phyloP scores from a whole-genome alignment of 305 asterid genomes.

The Plantago lanceolata region DNA sequence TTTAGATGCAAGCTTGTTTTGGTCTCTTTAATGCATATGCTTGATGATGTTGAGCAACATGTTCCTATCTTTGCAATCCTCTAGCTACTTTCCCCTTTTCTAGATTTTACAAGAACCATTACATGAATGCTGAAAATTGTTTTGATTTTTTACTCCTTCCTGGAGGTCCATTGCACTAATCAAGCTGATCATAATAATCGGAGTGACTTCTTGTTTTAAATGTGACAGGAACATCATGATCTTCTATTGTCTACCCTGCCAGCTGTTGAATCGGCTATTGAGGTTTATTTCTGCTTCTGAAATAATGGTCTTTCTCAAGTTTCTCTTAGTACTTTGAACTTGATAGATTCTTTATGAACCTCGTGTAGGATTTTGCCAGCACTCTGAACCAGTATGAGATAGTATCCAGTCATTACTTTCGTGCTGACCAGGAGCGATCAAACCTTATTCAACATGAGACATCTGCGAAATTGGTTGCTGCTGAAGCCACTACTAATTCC shows the following conservation, averaged over 20 bases:
- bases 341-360: slow-evolving; percentile 29
- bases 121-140: slow-evolving; percentile 20
- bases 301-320: slow-evolving; percentile 23
- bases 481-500: slow-evolving; percentile 71
- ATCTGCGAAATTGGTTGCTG: slow-evolving; percentile 69
- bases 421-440: slow-evolving; percentile 78
- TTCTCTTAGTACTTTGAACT: slow-evolving; percentile 20
- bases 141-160: slow-evolving; percentile 15
- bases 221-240: slow-evolving; percentile 92
- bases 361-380: slow-evolving; percentile 62
- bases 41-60: slow-evolving; percentile 18
- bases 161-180: slow-evolving; percentile 14
- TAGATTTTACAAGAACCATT: slow-evolving; percentile 11
- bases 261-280: slow-evolving; percentile 76
- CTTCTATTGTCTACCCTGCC: slow-evolving; percentile 78
- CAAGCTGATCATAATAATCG: slow-evolving; percentile 10
- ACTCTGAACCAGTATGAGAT: slow-evolving; percentile 75
- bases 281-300: slow-evolving; percentile 56
- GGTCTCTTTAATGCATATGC: slow-evolving; percentile 17
- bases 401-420: slow-evolving; percentile 67
- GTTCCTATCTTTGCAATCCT: slow-evolving; percentile 15
- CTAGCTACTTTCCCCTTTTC: slow-evolving; percentile 2
- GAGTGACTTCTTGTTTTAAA: slow-evolving; percentile 26
- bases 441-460: slow-evolving; percentile 72
- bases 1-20: slow-evolving; percentile 20